Conservation (phyloP, 441 rosid species). For the Dalechampia spathulata region DNA sequence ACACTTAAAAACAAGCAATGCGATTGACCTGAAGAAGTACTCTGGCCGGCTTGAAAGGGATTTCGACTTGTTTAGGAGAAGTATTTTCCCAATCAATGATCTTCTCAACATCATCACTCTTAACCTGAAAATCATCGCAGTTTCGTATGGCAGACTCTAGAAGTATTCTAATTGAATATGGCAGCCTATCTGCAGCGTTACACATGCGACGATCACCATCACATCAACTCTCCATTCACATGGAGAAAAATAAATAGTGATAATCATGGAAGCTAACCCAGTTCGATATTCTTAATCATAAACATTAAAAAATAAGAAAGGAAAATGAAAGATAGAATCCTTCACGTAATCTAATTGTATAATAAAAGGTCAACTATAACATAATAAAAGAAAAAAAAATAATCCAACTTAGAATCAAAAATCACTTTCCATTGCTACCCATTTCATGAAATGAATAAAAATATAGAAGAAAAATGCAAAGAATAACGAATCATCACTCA, state of each 20-base stretch:
- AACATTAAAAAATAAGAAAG: neutral
- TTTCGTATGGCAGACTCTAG: slow-evolving; percentile 95
- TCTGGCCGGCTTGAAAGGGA: slow-evolving; percentile 98
- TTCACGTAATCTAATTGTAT: neutral
- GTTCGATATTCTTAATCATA: neutral
- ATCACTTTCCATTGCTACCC: neutral
- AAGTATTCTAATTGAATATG: slow-evolving; percentile 88
- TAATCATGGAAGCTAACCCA: neutral
- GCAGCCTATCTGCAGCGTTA: slow-evolving; percentile 60
- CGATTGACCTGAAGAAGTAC: slow-evolving; percentile 80
- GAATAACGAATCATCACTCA: slow-evolving; percentile 17
- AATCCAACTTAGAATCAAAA: neutral
- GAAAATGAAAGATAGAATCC: neutral
- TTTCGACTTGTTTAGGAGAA: slow-evolving; percentile 91
- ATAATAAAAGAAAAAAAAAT: neutral
- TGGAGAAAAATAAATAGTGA: neutral
- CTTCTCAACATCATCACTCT: slow-evolving; percentile 88
- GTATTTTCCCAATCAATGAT: slow-evolving; percentile 92
- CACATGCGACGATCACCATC: slow-evolving; percentile 7
- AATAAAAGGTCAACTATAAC: neutral
- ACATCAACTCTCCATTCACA: neutral
- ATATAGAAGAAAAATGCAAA: neutral
- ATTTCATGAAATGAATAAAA: neutral
- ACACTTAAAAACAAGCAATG: neutral
- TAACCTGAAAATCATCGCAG: slow-evolving; percentile 96